Evolutionary conservation across 305 asterid genomes (phyloP).

Genomic region (Coffea humblotiana): DNA sequence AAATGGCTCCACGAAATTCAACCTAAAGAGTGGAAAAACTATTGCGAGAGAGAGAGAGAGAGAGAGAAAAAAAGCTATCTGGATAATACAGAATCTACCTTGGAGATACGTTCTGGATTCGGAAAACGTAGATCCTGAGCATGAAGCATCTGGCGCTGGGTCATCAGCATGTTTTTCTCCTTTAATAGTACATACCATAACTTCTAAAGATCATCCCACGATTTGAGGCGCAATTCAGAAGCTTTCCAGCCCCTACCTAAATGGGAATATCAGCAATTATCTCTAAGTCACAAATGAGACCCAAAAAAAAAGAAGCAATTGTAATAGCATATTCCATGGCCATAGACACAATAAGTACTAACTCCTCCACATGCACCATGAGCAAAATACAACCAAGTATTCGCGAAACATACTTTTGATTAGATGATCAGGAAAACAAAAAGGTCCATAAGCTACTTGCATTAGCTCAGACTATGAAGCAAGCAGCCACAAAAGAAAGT

Average conservation of each 20-base stretch:
- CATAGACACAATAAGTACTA: not conserved
- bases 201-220: constrained; percentile 97
- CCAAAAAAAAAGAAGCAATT: not conserved
- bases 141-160: constrained; percentile 89
- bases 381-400: not conserved
- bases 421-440: not conserved
- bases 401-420: not conserved
- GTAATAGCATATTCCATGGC: not conserved
- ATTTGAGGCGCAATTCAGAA: constrained; percentile 86
- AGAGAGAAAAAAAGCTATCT: not conserved
- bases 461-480: not conserved
- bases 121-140: constrained; percentile 79
- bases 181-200: constrained; percentile 87
- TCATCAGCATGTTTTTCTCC: constrained; percentile 95
- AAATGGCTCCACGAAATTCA: not conserved
- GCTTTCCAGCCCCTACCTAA: constrained; percentile 96
- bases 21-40: not conserved
- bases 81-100: constrained; percentile 41
- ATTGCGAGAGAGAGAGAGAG: no score
- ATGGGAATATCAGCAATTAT: constrained; percentile 10
- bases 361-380: not conserved
- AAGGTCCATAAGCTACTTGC: not conserved
- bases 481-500: not conserved
- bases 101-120: constrained; percentile 80
- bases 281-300: not conserved